Percentiles rank a stretch among this genome's conserved stretches.
Evolutionary conservation across 495 filamentous ascomycete genomes (phyloP).

Genomic region (Lasiosphaeria ovina): DNA sequence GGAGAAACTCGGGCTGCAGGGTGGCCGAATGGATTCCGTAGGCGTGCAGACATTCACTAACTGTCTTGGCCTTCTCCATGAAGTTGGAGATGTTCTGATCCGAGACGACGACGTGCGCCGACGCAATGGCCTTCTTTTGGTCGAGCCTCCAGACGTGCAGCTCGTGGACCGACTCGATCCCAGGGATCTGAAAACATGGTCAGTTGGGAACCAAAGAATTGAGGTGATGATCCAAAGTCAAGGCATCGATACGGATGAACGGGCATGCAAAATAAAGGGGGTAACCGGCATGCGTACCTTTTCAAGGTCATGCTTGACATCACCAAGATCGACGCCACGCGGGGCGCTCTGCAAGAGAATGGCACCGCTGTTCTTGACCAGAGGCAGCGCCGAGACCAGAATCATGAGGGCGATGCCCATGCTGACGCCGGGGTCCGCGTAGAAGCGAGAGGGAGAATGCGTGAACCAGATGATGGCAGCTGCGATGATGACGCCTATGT

Average conservation of each 20-base stretch:
- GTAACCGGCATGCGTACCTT: conserved; percentile 32
- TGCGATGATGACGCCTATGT: conserved; percentile 85
- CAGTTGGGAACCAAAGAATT: not conserved
- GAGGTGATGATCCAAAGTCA: too few relatives aligned
- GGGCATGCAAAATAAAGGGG: not conserved
- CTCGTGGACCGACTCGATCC: conserved; percentile 81
- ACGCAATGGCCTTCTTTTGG: conserved; percentile 84
- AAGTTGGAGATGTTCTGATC: conserved; percentile 59
- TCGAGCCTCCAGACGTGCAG: conserved; percentile 92
- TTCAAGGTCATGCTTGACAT: conserved; percentile 86
- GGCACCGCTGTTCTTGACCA: conserved; percentile 82
- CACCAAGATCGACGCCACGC: conserved; percentile 68
- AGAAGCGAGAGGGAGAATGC: conserved; percentile 49
- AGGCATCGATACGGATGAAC: too few relatives aligned
- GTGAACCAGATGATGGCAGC: conserved; percentile 84
- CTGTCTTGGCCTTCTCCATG: conserved; percentile 72
- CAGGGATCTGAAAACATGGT: conserved; percentile 54
- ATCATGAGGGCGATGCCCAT: conserved; percentile 87
- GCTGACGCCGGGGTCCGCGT: conserved; percentile 82
- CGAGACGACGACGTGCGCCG: conserved; percentile 79
- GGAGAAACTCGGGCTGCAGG: conserved; percentile 73
- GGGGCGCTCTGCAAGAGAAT: conserved; percentile 90
- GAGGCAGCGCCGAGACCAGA: conserved; percentile 76
- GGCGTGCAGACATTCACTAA: conserved; percentile 81
- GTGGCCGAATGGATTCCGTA: conserved; percentile 92